A percentile compares a stretch with the other conserved stretches of the same genome.
Conservation (phyloP, 2,329 filamentous ascomycete species). For the Trichoderma hamatum region DNA sequence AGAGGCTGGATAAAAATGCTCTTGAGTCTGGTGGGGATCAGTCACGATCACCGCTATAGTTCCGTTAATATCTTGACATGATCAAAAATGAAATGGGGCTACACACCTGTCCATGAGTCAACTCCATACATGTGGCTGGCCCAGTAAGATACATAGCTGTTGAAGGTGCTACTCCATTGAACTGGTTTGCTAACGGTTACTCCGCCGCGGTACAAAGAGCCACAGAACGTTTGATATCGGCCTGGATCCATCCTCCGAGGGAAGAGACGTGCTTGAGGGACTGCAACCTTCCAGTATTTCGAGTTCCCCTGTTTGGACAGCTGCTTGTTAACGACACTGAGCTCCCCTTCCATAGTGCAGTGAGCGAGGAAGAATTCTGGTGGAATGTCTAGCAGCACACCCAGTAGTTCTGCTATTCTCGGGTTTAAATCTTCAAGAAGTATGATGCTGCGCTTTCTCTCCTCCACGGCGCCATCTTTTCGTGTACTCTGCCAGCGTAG, state of each 20-base stretch:
- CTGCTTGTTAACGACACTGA: not conserved
- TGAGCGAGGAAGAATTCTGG: not conserved
- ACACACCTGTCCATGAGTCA: not conserved
- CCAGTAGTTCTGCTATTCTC: not conserved
- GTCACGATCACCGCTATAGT: not conserved
- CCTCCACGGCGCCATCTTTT: not conserved
- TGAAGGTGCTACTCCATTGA: too few species aligned
- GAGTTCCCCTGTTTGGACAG: not conserved
- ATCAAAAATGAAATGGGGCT: not conserved
- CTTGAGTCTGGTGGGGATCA: not conserved
- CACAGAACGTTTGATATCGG: not conserved
- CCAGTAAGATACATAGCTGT: not conserved
- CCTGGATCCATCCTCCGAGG: not conserved
- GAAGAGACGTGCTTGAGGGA: not conserved
- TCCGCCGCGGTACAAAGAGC: not conserved
- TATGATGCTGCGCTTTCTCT: not conserved
- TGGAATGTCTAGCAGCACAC: not conserved
- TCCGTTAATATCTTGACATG: not conserved
- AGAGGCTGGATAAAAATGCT: accelerated
- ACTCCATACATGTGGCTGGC: not conserved
- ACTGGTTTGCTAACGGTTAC: too few species aligned
- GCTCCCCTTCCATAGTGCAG: not conserved
- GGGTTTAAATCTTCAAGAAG: not conserved
- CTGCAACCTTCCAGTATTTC: not conserved
- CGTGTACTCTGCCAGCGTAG: not conserved